Evolutionary conservation across 108 stramenopile species (phyloP).

Genomic region (Skeletonema marinoi): DNA sequence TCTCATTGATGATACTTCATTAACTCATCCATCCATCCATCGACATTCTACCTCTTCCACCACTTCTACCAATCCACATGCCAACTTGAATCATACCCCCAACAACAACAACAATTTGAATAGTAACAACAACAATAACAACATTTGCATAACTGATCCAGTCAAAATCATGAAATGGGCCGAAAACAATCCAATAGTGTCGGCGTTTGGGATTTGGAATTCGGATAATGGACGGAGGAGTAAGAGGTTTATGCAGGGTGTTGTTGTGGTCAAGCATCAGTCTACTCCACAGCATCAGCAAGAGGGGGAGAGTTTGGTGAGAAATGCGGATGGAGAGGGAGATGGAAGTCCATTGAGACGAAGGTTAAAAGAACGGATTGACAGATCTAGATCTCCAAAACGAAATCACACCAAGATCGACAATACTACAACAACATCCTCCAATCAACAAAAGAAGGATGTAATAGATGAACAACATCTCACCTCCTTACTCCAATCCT

Average conservation of each 20-base stretch:
- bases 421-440: too few relatives aligned
- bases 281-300: background rate
- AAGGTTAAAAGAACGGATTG: too few relatives aligned
- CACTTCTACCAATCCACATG: too few relatives aligned
- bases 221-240: slow-evolving; percentile 39
- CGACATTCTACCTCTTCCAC: background rate
- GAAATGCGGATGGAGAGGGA: background rate
- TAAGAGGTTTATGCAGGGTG: background rate
- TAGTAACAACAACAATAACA: background rate
- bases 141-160: slow-evolving; percentile 13
- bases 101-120: background rate
- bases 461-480: background rate
- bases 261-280: background rate
- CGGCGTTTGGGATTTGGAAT: slow-evolving; percentile 53
- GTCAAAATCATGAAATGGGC: slow-evolving; percentile 70
- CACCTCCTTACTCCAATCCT: background rate
- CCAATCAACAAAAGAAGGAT: background rate
- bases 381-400: too few relatives aligned
- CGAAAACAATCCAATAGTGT: slow-evolving; percentile 69
- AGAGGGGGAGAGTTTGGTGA: background rate
- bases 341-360: too few relatives aligned
- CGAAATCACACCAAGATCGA: too few relatives aligned
- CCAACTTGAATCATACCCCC: background rate
- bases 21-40: background rate
- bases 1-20: background rate